phyloP scores from a whole-genome alignment of 306 rosid genomes.

The Cyamopsis tetragonoloba region DNA sequence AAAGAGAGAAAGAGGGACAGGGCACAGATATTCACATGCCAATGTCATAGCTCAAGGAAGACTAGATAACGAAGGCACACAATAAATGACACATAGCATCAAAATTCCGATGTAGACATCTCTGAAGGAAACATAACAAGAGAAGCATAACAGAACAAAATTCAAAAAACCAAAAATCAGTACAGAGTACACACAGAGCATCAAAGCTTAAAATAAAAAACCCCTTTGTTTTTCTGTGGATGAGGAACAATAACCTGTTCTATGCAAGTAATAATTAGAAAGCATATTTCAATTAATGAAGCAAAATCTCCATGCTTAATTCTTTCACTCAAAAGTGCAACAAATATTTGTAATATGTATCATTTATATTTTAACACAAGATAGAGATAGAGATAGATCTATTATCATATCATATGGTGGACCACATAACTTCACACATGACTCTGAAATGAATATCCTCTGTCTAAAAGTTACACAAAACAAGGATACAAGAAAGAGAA shows the following conservation, averaged over 20 bases:
- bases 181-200: conserved; percentile 16
- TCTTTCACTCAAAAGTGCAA: conserved; percentile 27
- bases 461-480: conserved; percentile 41
- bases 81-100: conserved; percentile 29
- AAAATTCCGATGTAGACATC: conserved; percentile 30
- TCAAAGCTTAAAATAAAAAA: conserved; percentile 12
- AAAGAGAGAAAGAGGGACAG: not conserved
- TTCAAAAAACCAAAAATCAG: too few species aligned
- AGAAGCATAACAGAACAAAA: conserved; percentile 33
- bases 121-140: conserved; percentile 24
- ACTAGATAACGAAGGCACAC: conserved; percentile 26
- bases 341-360: not conserved
- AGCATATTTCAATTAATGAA: conserved; percentile 2
- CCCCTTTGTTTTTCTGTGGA: not conserved
- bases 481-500: conserved; percentile 15
- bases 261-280: too few species aligned
- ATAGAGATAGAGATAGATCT: too few species aligned
- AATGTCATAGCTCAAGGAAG: conserved; percentile 21
- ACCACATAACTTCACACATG: too few species aligned
- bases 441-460: conserved; percentile 60
- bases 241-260: too few species aligned
- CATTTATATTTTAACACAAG: too few species aligned
- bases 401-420: too few species aligned
- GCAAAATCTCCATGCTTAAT: not conserved
- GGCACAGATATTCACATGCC: conserved; percentile 37